Percentiles rank a stretch among this genome's conserved stretches.
These are phyloP conservation scores for Echium plantagineum DNA, from an alignment of 257 asterid species.

Conservation along the genomic window DNA sequence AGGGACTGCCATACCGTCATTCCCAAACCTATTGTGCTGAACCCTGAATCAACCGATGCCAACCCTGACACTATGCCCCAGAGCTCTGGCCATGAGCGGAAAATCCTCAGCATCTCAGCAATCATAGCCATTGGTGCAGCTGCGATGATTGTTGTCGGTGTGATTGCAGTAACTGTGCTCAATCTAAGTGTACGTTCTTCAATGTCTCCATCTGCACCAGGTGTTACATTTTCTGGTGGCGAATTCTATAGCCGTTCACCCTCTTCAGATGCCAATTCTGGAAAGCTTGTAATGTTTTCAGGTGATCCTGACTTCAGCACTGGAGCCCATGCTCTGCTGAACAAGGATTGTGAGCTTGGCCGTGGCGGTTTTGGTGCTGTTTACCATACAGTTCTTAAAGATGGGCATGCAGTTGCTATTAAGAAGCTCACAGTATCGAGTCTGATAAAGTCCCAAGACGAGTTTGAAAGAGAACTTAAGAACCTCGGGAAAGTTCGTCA, in stretches of 20 bases:
- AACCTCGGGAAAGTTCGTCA: conserved; percentile 56
- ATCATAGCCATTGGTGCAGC: conserved; percentile 90
- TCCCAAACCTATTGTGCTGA: conserved; percentile 84
- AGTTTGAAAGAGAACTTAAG: conserved; percentile 69
- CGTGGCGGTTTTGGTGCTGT: conserved; percentile 93
- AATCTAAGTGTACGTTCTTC: conserved; percentile 67
- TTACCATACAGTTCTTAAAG: conserved; percentile 57
- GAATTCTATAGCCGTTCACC: conserved; percentile 60
- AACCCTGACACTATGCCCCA: conserved; percentile 35
- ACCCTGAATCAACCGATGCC: conserved; percentile 67
- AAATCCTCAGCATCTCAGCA: conserved; percentile 74
- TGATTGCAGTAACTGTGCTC: conserved; percentile 72
- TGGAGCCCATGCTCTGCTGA: conserved; percentile 73
- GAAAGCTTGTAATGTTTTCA: conserved; percentile 84
- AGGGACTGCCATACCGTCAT: conserved; percentile 50
- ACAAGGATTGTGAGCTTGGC: conserved; percentile 83
- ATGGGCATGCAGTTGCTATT: conserved; percentile 73
- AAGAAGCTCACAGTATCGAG: conserved; percentile 77
- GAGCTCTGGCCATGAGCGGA: conserved; percentile 44
- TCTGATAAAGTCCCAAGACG: conserved; percentile 70
- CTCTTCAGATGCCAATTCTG: conserved; percentile 53
- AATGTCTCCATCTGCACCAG: conserved; percentile 38
- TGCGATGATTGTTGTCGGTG: conserved; percentile 67
- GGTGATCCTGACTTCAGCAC: conserved; percentile 70
- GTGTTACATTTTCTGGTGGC: conserved; percentile 58